Base-by-base conservation (phyloP, 2,329 filamentous ascomycete genomes). In the Drechslerella coelobrocha region DNA sequence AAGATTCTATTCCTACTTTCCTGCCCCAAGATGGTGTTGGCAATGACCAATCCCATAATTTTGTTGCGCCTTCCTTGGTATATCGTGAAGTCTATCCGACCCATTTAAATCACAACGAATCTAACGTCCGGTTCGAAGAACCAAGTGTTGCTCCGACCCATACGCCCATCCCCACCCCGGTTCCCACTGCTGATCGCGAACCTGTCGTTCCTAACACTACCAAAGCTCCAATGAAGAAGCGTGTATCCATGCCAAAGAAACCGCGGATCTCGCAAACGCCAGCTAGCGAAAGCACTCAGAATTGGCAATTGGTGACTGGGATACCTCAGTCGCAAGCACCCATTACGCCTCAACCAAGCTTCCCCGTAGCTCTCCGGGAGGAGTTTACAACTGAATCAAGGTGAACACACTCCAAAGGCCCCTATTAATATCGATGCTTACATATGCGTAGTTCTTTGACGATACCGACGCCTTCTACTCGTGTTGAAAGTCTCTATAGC, bases 1-100 rank as follows among this genome's bases (percentile, higher is more conserved):
- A 69, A 54, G 65, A 69, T 24, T 69, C 56, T 2, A 62, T 69
- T 9, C 57, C 65, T 9, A 59, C n/a, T 24, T 51, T 62, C 19
- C n/a, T 52, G 1, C 51, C 52, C 1, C 23, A 29, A 27, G 56
- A 61, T 21, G 7, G 56, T 31, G n/a, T n/a, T 23, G 9, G 53
- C 19, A 3, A 43, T 39, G 56, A 56, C 24, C 56, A 55, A 14
- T 53, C 56, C 2, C 50, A 68, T 10, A 51, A 48, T 24, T 68
- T 61, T 29, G 56, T 68, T n/a, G 24, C 56, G 2, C 63, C 63
- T n/a, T 68, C 63, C 4, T 31, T 68, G 55, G 45, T 68, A 50
- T 61, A 57, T 21, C 63, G 63, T 14, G 63, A 69, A 9, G 63
- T 69, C 9, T 69, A 61, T 31, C 50, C 56, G 5, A 52, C 21